Evolutionary conservation across 768 basidiomycete species (phyloP).

Genomic region (Cantharellus cinnabarinus): DNA sequence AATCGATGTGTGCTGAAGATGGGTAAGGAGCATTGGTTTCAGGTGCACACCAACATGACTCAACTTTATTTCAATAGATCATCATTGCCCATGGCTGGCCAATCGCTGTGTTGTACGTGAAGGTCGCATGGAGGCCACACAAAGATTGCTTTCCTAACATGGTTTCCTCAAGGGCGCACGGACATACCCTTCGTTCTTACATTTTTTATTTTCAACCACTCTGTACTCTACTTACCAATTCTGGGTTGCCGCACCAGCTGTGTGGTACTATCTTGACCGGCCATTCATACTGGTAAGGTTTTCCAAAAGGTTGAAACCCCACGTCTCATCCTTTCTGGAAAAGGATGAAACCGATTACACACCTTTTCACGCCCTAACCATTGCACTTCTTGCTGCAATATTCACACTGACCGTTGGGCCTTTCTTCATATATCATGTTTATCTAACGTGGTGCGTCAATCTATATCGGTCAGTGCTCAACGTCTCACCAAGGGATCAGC

Average conservation of each 20-base stretch:
- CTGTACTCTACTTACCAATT: constrained; percentile 43
- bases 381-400: constrained; percentile 37
- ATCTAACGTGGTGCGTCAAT: constrained; percentile 43
- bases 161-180: constrained; percentile 39
- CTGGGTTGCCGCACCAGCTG: constrained; percentile 28
- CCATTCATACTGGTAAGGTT: constrained; percentile 37
- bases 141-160: background rate
- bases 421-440: constrained; percentile 56
- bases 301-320: background rate
- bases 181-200: constrained; percentile 68
- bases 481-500: constrained; percentile 17
- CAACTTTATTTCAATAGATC: constrained; percentile 28
- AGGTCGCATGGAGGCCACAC: background rate
- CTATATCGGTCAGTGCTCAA: no score
- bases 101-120: constrained; percentile 51
- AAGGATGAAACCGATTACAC: constrained; percentile 34
- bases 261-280: constrained; percentile 47
- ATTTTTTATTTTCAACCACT: constrained; percentile 47
- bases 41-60: background rate
- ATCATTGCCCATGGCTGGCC: constrained; percentile 75
- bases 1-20: constrained; percentile 67
- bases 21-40: constrained; percentile 29
- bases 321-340: constrained; percentile 3
- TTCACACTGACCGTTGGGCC: constrained; percentile 51
- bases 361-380: constrained; percentile 48